Percentiles rank a stretch among this genome's conserved stretches.
phyloP scores from a whole-genome alignment of 2,329 filamentous ascomycete species.

The Penicillium hordei region DNA sequence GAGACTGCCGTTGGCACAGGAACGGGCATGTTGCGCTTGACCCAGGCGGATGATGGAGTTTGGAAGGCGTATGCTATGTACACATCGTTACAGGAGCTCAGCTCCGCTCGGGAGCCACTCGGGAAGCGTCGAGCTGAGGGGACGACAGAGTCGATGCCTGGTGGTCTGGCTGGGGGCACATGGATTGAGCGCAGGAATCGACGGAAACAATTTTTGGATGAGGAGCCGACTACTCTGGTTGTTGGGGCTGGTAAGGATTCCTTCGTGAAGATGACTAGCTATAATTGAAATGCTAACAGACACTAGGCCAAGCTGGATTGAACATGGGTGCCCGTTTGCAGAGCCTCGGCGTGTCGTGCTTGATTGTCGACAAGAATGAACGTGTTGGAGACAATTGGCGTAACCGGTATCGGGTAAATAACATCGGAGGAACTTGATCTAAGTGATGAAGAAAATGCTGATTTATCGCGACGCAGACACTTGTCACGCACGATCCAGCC shows the following conservation, averaged over 20 bases:
- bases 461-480: slow-evolving; percentile 11
- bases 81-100: slow-evolving; percentile 40
- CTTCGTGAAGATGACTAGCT: neutral
- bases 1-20: slow-evolving; percentile 40
- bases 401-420: slow-evolving; percentile 46
- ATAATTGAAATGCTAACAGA: neutral
- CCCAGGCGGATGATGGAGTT: slow-evolving; percentile 25
- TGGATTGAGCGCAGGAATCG: slow-evolving; percentile 39
- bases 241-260: slow-evolving; percentile 40
- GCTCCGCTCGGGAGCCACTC: slow-evolving; percentile 35
- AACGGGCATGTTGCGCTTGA: slow-evolving; percentile 39
- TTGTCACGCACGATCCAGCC: slow-evolving; percentile 41
- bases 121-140: slow-evolving; percentile 35
- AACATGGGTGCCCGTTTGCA: slow-evolving; percentile 45
- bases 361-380: slow-evolving; percentile 49
- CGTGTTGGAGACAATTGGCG: slow-evolving; percentile 54
- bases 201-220: slow-evolving; percentile 35
- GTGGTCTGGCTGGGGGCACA: slow-evolving; percentile 33
- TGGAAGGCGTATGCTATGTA: slow-evolving; percentile 45
- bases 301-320: slow-evolving; percentile 45
- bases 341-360: slow-evolving; percentile 39
- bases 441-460: neutral
- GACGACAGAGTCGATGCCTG: slow-evolving; percentile 37
- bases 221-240: slow-evolving; percentile 43
- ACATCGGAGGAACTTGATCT: no score